Conservation (phyloP, 139 green algal species). For the Mesostigma viride region DNA sequence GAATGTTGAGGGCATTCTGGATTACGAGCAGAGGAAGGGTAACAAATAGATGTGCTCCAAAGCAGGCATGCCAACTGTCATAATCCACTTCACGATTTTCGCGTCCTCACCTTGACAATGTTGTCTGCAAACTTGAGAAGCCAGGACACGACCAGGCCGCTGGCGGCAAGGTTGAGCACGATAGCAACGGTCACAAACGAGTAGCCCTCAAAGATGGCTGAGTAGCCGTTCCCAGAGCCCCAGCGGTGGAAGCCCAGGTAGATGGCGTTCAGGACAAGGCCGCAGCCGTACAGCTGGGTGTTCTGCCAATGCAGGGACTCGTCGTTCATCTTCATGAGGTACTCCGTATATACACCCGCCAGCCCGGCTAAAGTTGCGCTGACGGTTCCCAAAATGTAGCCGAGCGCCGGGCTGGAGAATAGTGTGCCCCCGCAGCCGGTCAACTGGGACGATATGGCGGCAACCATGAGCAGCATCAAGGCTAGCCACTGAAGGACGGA, state of each 20-base stretch:
- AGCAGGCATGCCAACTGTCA: too few relatives aligned
- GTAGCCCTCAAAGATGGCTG: too few relatives aligned
- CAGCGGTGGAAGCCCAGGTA: neutral
- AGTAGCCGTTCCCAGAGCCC: too few relatives aligned
- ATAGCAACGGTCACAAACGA: too few relatives aligned
- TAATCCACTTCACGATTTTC: too few relatives aligned
- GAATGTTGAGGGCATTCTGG: too few relatives aligned
- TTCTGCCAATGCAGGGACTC: slow-evolving; percentile 38
- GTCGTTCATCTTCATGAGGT: slow-evolving; percentile 29
- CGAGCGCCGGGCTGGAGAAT: neutral
- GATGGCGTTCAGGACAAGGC: slow-evolving; percentile 5
- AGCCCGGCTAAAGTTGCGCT: slow-evolving; percentile 5
- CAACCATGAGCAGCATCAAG: slow-evolving; percentile 38
- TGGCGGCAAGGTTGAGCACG: slow-evolving; percentile 44
- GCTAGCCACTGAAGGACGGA: slow-evolving; percentile 29
- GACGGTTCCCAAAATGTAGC: slow-evolving; percentile 18
- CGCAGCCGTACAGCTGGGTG: slow-evolving; percentile 33
- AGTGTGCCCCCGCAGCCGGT: neutral
- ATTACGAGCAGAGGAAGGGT: too few relatives aligned
- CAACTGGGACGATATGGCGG: slow-evolving; percentile 44
- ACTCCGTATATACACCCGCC: slow-evolving; percentile 34
- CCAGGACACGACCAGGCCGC: slow-evolving; percentile 41
- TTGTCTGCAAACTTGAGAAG: slow-evolving; percentile 64
- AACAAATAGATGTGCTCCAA: too few relatives aligned
- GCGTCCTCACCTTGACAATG: slow-evolving; percentile 50